Evolutionary conservation across 352 stramenopile species (phyloP).

Genomic region (Paralagenidium karlingii): DNA sequence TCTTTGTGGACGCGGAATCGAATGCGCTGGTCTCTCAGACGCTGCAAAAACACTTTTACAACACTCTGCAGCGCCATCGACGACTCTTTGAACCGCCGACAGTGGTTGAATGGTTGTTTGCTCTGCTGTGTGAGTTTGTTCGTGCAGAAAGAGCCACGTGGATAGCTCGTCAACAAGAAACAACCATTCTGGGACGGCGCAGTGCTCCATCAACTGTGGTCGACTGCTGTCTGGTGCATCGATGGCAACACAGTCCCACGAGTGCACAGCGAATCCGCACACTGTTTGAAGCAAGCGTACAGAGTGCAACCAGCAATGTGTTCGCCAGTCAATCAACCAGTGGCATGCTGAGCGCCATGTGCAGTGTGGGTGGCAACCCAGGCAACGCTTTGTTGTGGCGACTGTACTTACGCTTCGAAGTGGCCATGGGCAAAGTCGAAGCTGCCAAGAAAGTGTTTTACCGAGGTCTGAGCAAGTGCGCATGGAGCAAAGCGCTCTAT

Average conservation of each 20-base stretch:
- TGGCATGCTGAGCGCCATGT: conserved; percentile 51
- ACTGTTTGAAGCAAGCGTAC: conserved; percentile 6
- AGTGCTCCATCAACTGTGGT: neutral
- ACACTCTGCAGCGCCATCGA: conserved; percentile 20
- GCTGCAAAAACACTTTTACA: conserved; percentile 45
- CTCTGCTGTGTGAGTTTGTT: conserved; percentile 44
- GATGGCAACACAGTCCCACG: conserved; percentile 21
- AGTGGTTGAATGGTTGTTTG: conserved; percentile 65
- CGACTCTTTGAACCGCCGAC: conserved; percentile 51
- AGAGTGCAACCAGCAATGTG: neutral
- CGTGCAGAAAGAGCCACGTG: conserved; percentile 27
- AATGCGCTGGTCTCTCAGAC: conserved; percentile 60
- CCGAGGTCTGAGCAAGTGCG: conserved; percentile 44
- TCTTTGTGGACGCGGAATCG: conserved; percentile 64
- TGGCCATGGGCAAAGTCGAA: conserved; percentile 54
- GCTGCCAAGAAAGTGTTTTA: conserved; percentile 61
- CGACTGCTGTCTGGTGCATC: conserved; percentile 56
- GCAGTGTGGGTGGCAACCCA: conserved; percentile 28
- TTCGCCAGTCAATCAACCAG: conserved; percentile 2
- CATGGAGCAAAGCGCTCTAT: conserved; percentile 73
- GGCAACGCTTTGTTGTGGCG: conserved; percentile 49
- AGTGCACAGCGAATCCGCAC: conserved; percentile 30
- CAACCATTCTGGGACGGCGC: neutral
- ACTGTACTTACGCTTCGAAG: conserved; percentile 67
- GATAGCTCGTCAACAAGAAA: conserved; percentile 2